Evolutionary conservation across 176 grass and related monocot genomes (phyloP), one percentile per base, ranked within the genome.

Genomic region (Rhipidocladum racemiflorum): DNA sequence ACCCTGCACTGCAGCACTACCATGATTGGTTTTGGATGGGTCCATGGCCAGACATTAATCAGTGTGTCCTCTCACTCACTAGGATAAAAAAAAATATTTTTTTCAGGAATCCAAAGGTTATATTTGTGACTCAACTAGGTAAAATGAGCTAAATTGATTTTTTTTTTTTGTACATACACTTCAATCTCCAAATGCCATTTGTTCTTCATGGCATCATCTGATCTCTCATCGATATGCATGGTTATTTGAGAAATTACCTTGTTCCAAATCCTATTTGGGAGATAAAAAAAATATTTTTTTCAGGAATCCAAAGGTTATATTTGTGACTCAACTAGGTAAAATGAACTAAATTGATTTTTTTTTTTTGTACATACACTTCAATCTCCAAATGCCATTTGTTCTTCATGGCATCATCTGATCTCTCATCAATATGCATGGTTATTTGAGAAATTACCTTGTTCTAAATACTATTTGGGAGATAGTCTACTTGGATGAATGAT

Each of bases 81-180:
- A 40, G 42, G 61, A 9, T 53, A 61, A 84, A 66, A 64, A 38
- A 16, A 24, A 24, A 45, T 27, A 14, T 14, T 62, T 29, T 28
- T 38, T 53, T n/a, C n/a, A 70, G 64, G 65, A 46, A 85, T 77
- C 74, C 83, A 36, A 70, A 46, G 73, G 4, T 27, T 16, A 18
- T 12, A 3, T 39, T 7, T 49, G 20, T 38, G 35, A 65, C 44
- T 51, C 2, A 14, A 48, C 36, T 20, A 29, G 36, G 12, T 9
- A 7, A n/a, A 3, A n/a, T 28, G 40, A 70, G 38, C 48, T 34
- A 12, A 18, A 32, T 42, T 21, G 45, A 20, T 35, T n/a, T n/a
- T n/a, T n/a, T n/a, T n/a, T n/a, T 68, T 68, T 34, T 2, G 8
- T 40, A 40, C 39, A 9, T 40, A 44, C 45, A 12, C n/a, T 42